These are phyloP conservation scores for Pseudomassariella vexata DNA, from an alignment of 2,329 filamentous ascomycete genomes.

Conservation along the genomic window DNA sequence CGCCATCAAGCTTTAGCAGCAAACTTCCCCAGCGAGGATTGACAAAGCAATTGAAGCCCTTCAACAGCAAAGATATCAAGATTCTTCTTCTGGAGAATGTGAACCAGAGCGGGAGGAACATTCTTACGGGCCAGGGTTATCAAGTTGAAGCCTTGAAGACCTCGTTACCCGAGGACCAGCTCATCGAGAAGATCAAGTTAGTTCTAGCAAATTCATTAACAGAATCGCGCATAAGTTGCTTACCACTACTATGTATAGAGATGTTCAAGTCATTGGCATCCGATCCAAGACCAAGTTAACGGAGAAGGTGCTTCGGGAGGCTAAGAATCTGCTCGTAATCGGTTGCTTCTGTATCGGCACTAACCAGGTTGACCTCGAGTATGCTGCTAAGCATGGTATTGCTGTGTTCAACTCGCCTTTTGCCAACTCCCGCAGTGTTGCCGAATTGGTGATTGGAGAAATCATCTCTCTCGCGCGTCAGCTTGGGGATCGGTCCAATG, in stretches of 20 bases:
- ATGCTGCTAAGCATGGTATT: constrained; percentile 78
- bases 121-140: constrained; percentile 81
- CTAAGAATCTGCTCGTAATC: constrained; percentile 90
- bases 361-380: constrained; percentile 86
- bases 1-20: constrained; percentile 56
- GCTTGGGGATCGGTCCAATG: constrained; percentile 84
- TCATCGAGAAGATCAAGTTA: constrained; percentile 94
- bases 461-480: constrained; percentile 90
- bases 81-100: constrained; percentile 94
- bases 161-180: constrained; percentile 83
- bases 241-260: constrained; percentile 40
- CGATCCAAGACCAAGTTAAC: constrained; percentile 96
- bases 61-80: constrained; percentile 93
- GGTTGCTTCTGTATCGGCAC: constrained; percentile 99
- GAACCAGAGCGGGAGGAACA: constrained; percentile 81
- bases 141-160: constrained; percentile 90
- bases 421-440: constrained; percentile 94
- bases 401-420: constrained; percentile 99
- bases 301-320: constrained; percentile 75
- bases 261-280: constrained; percentile 96
- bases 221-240: too few relatives aligned
- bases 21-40: constrained; percentile 35
- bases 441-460: constrained; percentile 90
- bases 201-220: too few relatives aligned
- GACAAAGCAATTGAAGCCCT: constrained; percentile 83